A percentile compares a stretch with the other conserved stretches of the same genome.
These are phyloP conservation scores for Pichia sp. DNA, from an alignment of 1,139 yeast genomes.

Conservation along the genomic window DNA sequence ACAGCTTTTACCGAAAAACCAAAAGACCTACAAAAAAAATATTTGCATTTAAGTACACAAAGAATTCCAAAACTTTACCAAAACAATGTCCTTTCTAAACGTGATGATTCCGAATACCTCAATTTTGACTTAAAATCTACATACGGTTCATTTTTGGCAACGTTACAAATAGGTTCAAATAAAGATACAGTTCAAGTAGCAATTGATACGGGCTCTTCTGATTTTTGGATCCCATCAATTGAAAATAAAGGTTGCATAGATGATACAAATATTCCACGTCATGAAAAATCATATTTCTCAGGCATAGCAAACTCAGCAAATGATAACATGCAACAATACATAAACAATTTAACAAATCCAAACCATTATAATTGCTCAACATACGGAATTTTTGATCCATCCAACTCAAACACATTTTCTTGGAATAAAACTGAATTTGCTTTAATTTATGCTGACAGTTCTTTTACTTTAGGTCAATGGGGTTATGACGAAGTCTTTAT, in stretches of 20 bases:
- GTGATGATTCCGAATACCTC: too few relatives aligned
- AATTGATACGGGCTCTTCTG: slow-evolving; percentile 66
- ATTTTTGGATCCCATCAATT: slow-evolving; percentile 48
- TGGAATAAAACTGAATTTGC: slow-evolving; percentile 41
- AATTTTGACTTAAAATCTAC: too few relatives aligned
- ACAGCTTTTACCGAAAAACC: too few relatives aligned
- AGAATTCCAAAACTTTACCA: too few relatives aligned
- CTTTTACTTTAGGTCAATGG: slow-evolving; percentile 60
- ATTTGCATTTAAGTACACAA: too few relatives aligned
- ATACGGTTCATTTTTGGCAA: slow-evolving; percentile 29
- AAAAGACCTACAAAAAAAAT: too few relatives aligned
- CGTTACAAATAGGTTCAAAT: slow-evolving; percentile 49
- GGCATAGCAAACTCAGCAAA: too few relatives aligned
- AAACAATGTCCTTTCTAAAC: too few relatives aligned
- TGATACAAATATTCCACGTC: not conserved
- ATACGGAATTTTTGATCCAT: slow-evolving; percentile 46
- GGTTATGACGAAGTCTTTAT: slow-evolving; percentile 49
- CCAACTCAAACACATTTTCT: slow-evolving; percentile 40
- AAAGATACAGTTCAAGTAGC: slow-evolving; percentile 45
- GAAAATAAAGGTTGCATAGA: slow-evolving; percentile 27
- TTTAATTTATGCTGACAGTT: slow-evolving; percentile 57
- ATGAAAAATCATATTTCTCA: not conserved
- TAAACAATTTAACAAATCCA: not conserved
- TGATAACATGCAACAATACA: too few relatives aligned
- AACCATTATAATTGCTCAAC: slow-evolving; percentile 31